Evolutionary conservation across 2,329 filamentous ascomycete genomes (phyloP).

Genomic region (Fulvia fulva): DNA sequence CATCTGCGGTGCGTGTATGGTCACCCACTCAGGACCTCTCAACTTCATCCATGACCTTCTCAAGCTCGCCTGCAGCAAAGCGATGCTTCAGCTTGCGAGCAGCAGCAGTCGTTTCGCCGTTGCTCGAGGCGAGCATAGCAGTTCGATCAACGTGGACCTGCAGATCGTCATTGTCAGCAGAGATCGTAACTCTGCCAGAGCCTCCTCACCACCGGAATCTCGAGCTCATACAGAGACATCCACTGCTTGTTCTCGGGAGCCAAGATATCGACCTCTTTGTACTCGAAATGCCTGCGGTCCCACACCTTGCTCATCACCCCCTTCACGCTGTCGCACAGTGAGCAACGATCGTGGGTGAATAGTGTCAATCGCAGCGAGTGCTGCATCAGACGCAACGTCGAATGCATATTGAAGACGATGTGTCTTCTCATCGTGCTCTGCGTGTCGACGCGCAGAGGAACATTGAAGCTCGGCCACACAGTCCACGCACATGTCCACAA

Average conservation of each 20-base stretch:
- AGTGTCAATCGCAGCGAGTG: slow-evolving; percentile 54
- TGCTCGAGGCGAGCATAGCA: slow-evolving; percentile 48
- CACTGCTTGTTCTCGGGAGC: slow-evolving; percentile 20
- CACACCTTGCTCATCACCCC: slow-evolving; percentile 64
- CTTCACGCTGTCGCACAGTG: slow-evolving; percentile 66
- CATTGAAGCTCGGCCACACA: neutral
- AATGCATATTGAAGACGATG: slow-evolving; percentile 6
- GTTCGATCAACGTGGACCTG: slow-evolving; percentile 61
- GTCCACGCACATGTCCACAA: neutral
- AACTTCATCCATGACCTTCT: slow-evolving; percentile 63
- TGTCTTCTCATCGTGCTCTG: neutral
- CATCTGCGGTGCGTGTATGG: neutral
- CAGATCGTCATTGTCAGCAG: too few species aligned
- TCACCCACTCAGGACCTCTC: slow-evolving; percentile 18
- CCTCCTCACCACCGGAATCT: slow-evolving; percentile 67
- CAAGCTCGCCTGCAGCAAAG: slow-evolving; percentile 64
- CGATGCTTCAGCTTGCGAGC: slow-evolving; percentile 74
- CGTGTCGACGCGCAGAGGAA: neutral
- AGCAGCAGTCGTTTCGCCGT: slow-evolving; percentile 51
- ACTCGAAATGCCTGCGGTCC: slow-evolving; percentile 64
- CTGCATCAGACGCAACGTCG: slow-evolving; percentile 16
- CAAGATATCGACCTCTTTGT: slow-evolving; percentile 67
- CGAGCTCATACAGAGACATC: slow-evolving; percentile 47
- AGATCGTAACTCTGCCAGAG: too few species aligned
- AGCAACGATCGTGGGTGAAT: slow-evolving; percentile 69